These are phyloP conservation scores for Noccaea caerulescens DNA, from an alignment of 345 rosid genomes.

Conservation along the genomic window DNA sequence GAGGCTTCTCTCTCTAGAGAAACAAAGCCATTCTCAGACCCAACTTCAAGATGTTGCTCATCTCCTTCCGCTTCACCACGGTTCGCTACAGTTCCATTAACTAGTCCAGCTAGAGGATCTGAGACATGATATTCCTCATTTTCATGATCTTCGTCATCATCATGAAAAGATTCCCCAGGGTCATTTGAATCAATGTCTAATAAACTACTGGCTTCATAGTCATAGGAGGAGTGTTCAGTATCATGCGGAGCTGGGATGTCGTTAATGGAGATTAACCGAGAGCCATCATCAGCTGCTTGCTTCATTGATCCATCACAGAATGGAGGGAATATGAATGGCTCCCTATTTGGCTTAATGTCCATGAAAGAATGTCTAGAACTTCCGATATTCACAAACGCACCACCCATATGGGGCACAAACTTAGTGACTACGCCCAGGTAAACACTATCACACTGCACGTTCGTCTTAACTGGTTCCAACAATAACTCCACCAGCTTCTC, in stretches of 20 bases:
- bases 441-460: constrained; percentile 91
- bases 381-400: constrained; percentile 96
- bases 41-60: constrained; percentile 56
- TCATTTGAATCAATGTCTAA: constrained; percentile 50
- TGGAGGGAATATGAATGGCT: constrained; percentile 88
- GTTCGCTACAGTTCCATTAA: constrained; percentile 62
- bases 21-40: constrained; percentile 40
- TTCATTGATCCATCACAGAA: constrained; percentile 62
- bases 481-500: constrained; percentile 86
- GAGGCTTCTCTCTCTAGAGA: constrained; percentile 42
- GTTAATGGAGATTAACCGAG: constrained; percentile 43
- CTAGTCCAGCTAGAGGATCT: constrained; percentile 53
- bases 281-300: constrained; percentile 49
- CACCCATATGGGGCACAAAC: constrained; percentile 95
- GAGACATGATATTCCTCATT: constrained; percentile 68
- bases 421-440: constrained; percentile 83
- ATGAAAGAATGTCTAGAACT: constrained; percentile 80
- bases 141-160: constrained; percentile 68
- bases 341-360: constrained; percentile 80
- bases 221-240: constrained; percentile 43
- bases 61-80: constrained; percentile 53
- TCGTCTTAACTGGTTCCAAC: constrained; percentile 87
- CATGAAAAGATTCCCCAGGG: constrained; percentile 56
- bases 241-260: constrained; percentile 48
- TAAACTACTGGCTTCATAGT: constrained; percentile 50